Evolutionary conservation across 257 asterid species (phyloP).

Genomic region (Avicennia marina): DNA sequence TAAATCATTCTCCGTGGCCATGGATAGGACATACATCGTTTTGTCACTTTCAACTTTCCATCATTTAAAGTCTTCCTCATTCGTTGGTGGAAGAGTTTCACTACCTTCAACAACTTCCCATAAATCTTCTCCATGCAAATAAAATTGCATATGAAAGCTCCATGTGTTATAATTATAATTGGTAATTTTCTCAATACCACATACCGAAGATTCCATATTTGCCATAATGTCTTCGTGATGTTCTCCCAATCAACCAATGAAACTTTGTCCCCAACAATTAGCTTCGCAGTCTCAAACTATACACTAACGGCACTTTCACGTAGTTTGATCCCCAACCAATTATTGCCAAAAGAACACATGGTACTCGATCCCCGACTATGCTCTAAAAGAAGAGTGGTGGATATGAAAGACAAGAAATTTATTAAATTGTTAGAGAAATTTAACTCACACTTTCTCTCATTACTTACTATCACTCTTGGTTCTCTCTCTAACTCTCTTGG

Average conservation of each 20-base stretch:
- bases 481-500: too few species aligned
- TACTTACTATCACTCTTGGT: too few species aligned
- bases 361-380: too few species aligned
- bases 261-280: neutral
- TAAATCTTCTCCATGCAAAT: neutral
- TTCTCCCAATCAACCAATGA: neutral
- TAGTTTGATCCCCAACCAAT: too few species aligned
- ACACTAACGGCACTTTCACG: too few species aligned
- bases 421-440: too few species aligned
- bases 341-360: too few species aligned
- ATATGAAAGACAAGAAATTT: too few species aligned
- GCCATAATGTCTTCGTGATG: neutral
- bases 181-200: neutral
- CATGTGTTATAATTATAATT: neutral
- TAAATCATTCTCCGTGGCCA: conserved; percentile 2
- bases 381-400: too few species aligned
- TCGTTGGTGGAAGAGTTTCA: neutral
- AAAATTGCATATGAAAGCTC: neutral
- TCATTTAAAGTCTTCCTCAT: neutral
- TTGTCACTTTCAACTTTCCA: neutral
- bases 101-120: neutral
- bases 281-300: neutral
- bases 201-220: neutral
- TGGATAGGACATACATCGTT: too few species aligned
- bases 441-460: too few species aligned